Evolutionary conservation across 75 land plant species (phyloP).

Genomic region (Adiantum capillusveneris): DNA sequence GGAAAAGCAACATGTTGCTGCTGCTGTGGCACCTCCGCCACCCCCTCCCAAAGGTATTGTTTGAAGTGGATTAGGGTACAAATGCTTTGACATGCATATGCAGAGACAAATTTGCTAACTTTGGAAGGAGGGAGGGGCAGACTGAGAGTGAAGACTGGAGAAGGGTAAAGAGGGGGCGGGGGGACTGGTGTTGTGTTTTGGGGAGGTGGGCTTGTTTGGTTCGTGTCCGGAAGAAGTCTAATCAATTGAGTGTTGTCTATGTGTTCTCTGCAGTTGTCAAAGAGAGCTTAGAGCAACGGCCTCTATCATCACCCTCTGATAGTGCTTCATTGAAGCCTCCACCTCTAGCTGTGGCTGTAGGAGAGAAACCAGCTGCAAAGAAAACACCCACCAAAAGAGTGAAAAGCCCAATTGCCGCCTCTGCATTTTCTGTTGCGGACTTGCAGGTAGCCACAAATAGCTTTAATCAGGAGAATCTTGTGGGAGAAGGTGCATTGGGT

Average conservation of each 20-base stretch:
- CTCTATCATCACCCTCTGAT: constrained; percentile 21
- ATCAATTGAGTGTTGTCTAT: no score
- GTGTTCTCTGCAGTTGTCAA: constrained; percentile 16
- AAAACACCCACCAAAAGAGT: constrained; percentile 25
- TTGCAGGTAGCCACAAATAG: constrained; percentile 84
- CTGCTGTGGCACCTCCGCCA: not conserved
- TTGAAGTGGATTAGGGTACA: no score
- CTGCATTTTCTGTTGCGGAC: constrained; percentile 71
- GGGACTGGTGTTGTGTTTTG: no score
- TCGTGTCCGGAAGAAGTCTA: no score
- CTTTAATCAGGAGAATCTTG: constrained; percentile 77
- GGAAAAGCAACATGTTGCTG: constrained; percentile 27
- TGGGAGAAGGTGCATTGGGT: constrained; percentile 89
- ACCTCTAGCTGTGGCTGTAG: constrained; percentile 29
- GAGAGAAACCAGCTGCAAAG: constrained; percentile 34
- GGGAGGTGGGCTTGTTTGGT: no score
- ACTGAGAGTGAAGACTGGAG: no score
- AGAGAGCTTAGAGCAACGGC: constrained; percentile 47
- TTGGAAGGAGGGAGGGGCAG: no score
- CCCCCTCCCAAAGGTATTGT: not conserved
- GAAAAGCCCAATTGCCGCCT: constrained; percentile 60
- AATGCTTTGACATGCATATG: no score
- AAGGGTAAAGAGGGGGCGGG: no score
- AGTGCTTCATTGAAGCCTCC: constrained; percentile 50
- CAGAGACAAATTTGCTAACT: no score